Evolutionary conservation across 345 rosid species (phyloP).

Genomic region (Trapa bicornis): DNA sequence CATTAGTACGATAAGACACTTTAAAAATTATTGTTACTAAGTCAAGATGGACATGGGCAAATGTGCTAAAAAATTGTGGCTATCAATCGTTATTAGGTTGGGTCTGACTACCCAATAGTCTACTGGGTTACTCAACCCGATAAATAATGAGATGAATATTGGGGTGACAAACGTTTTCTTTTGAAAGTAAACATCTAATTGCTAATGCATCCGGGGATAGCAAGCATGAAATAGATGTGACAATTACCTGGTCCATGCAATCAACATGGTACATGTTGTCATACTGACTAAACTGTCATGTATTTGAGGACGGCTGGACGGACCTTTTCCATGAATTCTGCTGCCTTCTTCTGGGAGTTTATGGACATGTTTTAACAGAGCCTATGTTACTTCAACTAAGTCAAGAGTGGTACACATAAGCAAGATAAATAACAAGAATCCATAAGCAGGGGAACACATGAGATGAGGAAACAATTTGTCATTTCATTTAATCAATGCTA

Average conservation of each 20-base stretch:
- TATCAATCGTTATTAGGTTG: too few relatives aligned
- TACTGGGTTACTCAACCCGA: too few relatives aligned
- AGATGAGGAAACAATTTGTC: not conserved
- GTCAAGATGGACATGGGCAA: too few relatives aligned
- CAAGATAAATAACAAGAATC: not conserved
- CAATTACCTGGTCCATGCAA: not conserved
- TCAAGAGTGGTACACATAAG: not conserved
- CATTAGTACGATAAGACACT: too few relatives aligned
- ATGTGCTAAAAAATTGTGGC: too few relatives aligned
- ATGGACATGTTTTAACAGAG: not conserved
- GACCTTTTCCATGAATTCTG: slow-evolving; percentile 80
- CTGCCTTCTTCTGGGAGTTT: slow-evolving; percentile 59
- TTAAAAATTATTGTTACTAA: too few relatives aligned
- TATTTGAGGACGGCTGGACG: slow-evolving; percentile 75
- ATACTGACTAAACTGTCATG: slow-evolving; percentile 42
- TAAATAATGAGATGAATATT: too few relatives aligned
- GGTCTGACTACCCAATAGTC: too few relatives aligned
- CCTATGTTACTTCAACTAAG: not conserved
- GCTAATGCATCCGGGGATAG: too few relatives aligned
- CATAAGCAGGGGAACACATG: not conserved
- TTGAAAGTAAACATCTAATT: too few relatives aligned
- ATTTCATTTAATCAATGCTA: not conserved
- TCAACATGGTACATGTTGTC: not conserved
- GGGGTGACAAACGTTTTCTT: too few relatives aligned
- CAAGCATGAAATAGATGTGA: too few relatives aligned